These are phyloP conservation scores for Trametes villosa DNA, from an alignment of 768 basidiomycete genomes.

Conservation along the genomic window DNA sequence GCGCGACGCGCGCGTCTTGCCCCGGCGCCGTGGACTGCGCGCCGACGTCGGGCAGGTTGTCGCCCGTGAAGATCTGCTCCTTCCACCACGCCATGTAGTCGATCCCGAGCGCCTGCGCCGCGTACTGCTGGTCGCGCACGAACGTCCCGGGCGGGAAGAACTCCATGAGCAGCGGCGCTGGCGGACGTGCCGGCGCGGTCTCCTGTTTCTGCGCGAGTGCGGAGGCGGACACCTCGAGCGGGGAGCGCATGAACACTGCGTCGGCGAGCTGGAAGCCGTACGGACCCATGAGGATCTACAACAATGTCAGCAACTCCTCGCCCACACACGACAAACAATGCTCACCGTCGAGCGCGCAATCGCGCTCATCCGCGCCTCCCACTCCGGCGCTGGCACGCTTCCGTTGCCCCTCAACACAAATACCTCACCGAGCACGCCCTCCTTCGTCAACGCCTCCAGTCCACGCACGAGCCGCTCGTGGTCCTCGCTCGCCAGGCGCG, in stretches of 20 bases:
- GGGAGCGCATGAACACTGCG: conserved; percentile 68
- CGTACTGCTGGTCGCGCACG: conserved; percentile 61
- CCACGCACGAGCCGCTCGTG: conserved; percentile 65
- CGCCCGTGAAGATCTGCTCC: conserved; percentile 38
- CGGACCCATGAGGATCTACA: conserved; percentile 63
- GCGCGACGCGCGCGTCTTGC: conserved; percentile 3
- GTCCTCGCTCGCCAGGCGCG: conserved; percentile 56
- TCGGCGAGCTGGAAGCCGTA: conserved; percentile 68
- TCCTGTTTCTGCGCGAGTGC: neutral
- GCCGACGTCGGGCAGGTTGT: conserved; percentile 40
- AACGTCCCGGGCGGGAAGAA: conserved; percentile 74
- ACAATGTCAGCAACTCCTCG: conserved; percentile 10
- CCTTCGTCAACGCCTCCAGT: conserved; percentile 53
- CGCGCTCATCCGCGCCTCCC: conserved; percentile 66
- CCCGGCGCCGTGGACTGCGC: conserved; percentile 24
- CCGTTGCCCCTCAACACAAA: conserved; percentile 53
- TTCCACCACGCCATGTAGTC: conserved; percentile 65
- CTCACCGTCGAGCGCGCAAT: conserved; percentile 72
- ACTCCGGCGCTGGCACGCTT: conserved; percentile 43
- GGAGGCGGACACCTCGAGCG: conserved; percentile 33
- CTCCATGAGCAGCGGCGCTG: conserved; percentile 69
- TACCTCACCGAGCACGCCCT: conserved; percentile 53
- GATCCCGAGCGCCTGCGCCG: conserved; percentile 56
- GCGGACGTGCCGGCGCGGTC: neutral
- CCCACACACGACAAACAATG: conserved; percentile 5